Evolutionary conservation across 2,329 filamentous ascomycete genomes (phyloP).

Genomic region (Neobulgaria alba): DNA sequence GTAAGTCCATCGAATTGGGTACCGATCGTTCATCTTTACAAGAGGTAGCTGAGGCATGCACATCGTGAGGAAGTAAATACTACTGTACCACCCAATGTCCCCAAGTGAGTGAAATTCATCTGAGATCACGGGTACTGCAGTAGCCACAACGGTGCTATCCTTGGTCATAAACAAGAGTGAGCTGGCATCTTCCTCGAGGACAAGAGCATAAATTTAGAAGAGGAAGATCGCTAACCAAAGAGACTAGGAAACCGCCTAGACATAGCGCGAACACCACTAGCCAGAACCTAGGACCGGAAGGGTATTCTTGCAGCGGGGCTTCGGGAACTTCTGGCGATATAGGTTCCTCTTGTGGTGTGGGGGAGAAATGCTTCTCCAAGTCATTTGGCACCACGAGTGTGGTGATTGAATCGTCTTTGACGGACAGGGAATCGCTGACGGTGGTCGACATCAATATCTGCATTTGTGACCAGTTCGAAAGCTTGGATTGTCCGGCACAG

Average conservation of each 20-base stretch:
- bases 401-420: too few relatives aligned
- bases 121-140: slow-evolving; percentile 43
- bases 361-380: too few relatives aligned
- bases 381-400: too few relatives aligned
- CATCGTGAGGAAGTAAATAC: slow-evolving; percentile 40
- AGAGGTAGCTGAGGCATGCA: slow-evolving; percentile 19
- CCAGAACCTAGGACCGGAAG: slow-evolving; percentile 6
- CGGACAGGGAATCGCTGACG: too few relatives aligned
- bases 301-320: too few relatives aligned
- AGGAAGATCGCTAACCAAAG: slow-evolving; percentile 2
- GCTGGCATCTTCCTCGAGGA: too few relatives aligned
- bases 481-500: too few relatives aligned
- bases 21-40: slow-evolving; percentile 14
- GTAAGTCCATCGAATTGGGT: slow-evolving; percentile 20
- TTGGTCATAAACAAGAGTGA: background rate
- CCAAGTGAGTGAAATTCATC: slow-evolving; percentile 39
- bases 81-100: slow-evolving; percentile 46
- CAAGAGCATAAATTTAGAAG: background rate
- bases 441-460: too few relatives aligned
- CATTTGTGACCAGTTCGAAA: too few relatives aligned
- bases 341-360: too few relatives aligned
- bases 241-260: slow-evolving; percentile 10
- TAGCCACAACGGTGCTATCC: slow-evolving; percentile 38
- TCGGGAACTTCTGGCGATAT: too few relatives aligned
- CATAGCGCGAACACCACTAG: slow-evolving; percentile 10